Evolutionary conservation across 2,329 filamentous ascomycete species (phyloP).

Genomic region (Ascochyta viciae-villosae): DNA sequence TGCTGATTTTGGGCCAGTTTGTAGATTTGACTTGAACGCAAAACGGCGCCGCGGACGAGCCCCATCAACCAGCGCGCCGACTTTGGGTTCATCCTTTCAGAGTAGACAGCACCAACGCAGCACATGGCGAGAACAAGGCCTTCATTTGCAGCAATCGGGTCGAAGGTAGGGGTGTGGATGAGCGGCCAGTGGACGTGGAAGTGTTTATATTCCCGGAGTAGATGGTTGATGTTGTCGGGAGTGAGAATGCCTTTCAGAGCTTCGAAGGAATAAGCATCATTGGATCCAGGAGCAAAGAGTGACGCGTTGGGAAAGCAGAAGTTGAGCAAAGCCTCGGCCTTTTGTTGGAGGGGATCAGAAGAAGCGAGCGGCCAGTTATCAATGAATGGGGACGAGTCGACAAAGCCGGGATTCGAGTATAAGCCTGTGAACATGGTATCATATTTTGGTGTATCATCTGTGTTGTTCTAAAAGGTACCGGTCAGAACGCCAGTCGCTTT

Average conservation of each 20-base stretch:
- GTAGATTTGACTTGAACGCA: slow-evolving; percentile 63
- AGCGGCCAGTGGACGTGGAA: slow-evolving; percentile 78
- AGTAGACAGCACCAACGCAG: slow-evolving; percentile 78
- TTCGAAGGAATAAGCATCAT: slow-evolving; percentile 59
- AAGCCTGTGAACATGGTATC: slow-evolving; percentile 59
- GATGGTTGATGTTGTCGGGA: slow-evolving; percentile 72
- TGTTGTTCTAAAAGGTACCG: slow-evolving; percentile 50
- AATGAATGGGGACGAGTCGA: slow-evolving; percentile 47
- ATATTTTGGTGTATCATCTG: slow-evolving; percentile 52
- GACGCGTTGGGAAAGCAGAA: slow-evolving; percentile 60
- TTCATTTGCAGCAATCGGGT: slow-evolving; percentile 69
- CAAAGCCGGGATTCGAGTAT: slow-evolving; percentile 55
- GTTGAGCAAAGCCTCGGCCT: slow-evolving; percentile 55
- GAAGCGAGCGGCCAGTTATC: slow-evolving; percentile 53
- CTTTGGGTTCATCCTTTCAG: slow-evolving; percentile 64
- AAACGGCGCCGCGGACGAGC: slow-evolving; percentile 64
- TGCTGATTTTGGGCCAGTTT: slow-evolving; percentile 47
- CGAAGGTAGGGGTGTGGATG: slow-evolving; percentile 75
- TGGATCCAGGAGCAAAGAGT: slow-evolving; percentile 31
- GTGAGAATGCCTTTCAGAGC: slow-evolving; percentile 65
- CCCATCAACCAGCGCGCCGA: slow-evolving; percentile 74
- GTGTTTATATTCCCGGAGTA: slow-evolving; percentile 74
- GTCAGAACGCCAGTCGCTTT: slow-evolving; percentile 55
- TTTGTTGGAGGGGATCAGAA: slow-evolving; percentile 54
- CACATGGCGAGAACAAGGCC: slow-evolving; percentile 74